These are phyloP conservation scores for Colletotrichum sp. DNA, from an alignment of 2,329 filamentous ascomycete genomes.

Conservation along the genomic window DNA sequence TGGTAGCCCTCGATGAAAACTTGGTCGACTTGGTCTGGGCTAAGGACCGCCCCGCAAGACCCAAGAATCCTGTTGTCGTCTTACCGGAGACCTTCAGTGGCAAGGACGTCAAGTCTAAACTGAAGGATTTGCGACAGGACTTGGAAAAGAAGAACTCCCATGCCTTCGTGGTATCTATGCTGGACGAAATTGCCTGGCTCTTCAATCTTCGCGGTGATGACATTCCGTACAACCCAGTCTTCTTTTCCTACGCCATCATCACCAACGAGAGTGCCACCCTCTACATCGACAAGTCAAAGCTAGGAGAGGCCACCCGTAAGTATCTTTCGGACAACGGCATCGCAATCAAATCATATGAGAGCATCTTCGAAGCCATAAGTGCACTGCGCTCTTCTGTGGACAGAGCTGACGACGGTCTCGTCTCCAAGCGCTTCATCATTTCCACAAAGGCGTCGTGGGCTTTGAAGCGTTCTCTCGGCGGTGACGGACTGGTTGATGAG, in stretches of 20 bases:
- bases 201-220: conserved; percentile 95
- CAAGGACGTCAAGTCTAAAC: conserved; percentile 82
- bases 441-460: conserved; percentile 95
- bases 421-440: conserved; percentile 74
- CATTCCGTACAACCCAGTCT: conserved; percentile 97
- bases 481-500: conserved; percentile 85
- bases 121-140: conserved; percentile 87
- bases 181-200: conserved; percentile 98
- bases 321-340: conserved; percentile 76
- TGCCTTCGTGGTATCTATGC: conserved; percentile 90
- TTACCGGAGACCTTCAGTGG: conserved; percentile 78
- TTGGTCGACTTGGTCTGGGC: conserved; percentile 93
- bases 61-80: conserved; percentile 76
- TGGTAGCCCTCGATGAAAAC: conserved; percentile 80
- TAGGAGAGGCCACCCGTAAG: conserved; percentile 69
- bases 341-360: conserved; percentile 78
- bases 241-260: conserved; percentile 94
- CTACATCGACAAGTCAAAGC: conserved; percentile 83
- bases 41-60: conserved; percentile 71
- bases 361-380: conserved; percentile 80
- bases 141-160: conserved; percentile 87
- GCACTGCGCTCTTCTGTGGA: conserved; percentile 49
- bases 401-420: conserved; percentile 24
- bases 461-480: conserved; percentile 83
- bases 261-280: conserved; percentile 79